These are phyloP conservation scores for Mantamonas sphyraenae DNA, from an alignment of 78 protist species.

Conservation along the genomic window DNA sequence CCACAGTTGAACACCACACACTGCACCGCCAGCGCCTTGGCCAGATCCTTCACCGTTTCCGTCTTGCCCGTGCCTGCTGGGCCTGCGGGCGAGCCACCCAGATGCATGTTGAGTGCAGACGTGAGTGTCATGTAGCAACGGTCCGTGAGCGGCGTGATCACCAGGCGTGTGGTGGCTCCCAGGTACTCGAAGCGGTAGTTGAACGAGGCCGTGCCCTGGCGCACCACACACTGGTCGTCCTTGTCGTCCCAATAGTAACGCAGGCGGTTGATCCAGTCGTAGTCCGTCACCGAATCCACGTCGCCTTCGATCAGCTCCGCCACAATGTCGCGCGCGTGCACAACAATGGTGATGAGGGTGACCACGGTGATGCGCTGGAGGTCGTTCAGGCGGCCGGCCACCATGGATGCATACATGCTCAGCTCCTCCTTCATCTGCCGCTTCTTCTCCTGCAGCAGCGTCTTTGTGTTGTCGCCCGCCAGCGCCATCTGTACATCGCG, in stretches of 20 bases:
- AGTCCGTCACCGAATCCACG: conserved; percentile 20
- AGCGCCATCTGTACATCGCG: conserved; percentile 31
- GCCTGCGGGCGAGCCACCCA: conserved; percentile 78
- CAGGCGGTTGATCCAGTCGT: conserved; percentile 69
- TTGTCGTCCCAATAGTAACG: conserved; percentile 63
- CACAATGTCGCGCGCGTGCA: conserved; percentile 77
- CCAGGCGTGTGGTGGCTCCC: conserved; percentile 65
- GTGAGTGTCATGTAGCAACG: conserved; percentile 71
- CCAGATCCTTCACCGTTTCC: conserved; percentile 69
- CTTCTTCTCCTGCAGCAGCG: background rate
- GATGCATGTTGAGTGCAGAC: conserved; percentile 51
- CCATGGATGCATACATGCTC: background rate
- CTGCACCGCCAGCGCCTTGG: conserved; percentile 62
- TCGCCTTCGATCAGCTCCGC: conserved; percentile 24
- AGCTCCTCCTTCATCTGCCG: background rate
- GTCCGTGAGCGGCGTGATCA: conserved; percentile 90
- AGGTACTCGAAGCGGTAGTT: conserved; percentile 71
- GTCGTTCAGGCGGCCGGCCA: background rate
- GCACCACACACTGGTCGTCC: conserved; percentile 26
- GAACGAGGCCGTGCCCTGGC: conserved; percentile 33
- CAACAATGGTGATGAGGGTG: conserved; percentile 69
- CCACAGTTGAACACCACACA: conserved; percentile 32
- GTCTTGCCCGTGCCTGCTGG: conserved; percentile 94
- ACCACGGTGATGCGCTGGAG: conserved; percentile 38
- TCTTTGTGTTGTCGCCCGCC: background rate